Base-by-base conservation (phyloP, 495 filamentous ascomycete species). In the Neurospora tetrasperma region DNA sequence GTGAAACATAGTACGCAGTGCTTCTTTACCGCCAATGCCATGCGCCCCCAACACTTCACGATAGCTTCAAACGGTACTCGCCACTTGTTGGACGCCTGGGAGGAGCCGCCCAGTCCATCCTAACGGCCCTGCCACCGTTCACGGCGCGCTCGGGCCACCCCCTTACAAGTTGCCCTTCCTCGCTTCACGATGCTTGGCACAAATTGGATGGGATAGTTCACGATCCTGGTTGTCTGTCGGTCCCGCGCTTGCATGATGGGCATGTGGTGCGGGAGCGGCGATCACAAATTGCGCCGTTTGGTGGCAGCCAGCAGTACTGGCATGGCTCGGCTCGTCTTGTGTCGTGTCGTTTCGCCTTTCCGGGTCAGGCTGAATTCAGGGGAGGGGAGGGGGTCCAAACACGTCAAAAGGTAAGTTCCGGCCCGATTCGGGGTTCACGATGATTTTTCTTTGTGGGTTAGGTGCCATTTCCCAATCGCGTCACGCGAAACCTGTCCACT, bases 11-110 rank as follows among this genome's bases (percentile, higher is more conserved):
- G 48, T 20, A 66, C 27, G 35, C 12, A 66, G 54, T 18, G 14
- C 54, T 23, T 23, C 54, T 66, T 62, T 66, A 31, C 54, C 54
- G 54, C 54, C 54, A 62, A 62, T 62, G 54, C 48, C 48, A 59
- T 54, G 46, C 46, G 54, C 54, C 20, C 48, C 54, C 31, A 35
- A 62, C 16, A 62, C 54, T 72, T 77, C 75, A 77, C 75, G 74
- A 77, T 77, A 43, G 74, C 74, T 72, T 77, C 75, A 77, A 42
- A 42, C 23, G 38, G 70, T 31, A 12, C 11, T 62, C 27, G 54
- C 54, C 54, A 62, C 54, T 66, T 62, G 54, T 35, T 66, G 27
- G 54, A 35, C 54, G 27, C 54, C 54, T 66, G 54, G 54, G 54
- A 66, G 54, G 27, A 66, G 54, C 54, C 54, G 54, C 27, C 54